Base-by-base conservation (phyloP, 306 rosid genomes). In the Fragaria vesca region DNA sequence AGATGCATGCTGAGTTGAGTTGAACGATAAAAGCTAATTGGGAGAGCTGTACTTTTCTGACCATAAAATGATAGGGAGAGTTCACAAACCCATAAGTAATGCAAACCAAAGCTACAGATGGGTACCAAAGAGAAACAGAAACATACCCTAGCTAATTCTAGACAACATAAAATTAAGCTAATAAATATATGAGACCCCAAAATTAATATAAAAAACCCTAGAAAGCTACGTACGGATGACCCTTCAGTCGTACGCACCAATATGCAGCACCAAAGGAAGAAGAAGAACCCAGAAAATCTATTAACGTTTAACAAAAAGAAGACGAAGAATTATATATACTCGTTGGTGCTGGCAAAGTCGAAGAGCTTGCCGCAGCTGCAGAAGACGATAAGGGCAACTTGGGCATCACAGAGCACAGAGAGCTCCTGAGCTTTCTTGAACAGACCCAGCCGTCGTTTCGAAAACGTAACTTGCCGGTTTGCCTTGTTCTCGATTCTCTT, bases 401-500 rank as follows among this genome's bases (percentile, higher is more conserved):
- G 93, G 77, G 91, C 95, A 78, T 93, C 98, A 15, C 98, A 93
- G 1, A 87, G 84, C 71, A 93, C 93, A 48, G 93, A 88, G 13
- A 93, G 93, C 87, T 93, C 98, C 32, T 75, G 84, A 1, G 97
- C 96, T 80, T 93, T 93, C 96, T 93, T 93, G 58, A 90, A 76
- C 82, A 93, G 84, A 21, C 98, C 96, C 65, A 85, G 86, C 51
- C 96, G 86, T 0, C 98, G 65, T 86, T 93, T 91, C 69, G 98
- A 86, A 79, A 93, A 93, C 4, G 93, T 90, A 16, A 93, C 97
- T 83, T 91, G 97, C 13, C 97, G 78, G 71, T 91, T 93, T 58
- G 86, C 89, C 83, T 88, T 93, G 90, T 91, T 93, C 85, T 93
- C 93, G 81, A 93, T 93, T 79, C 93, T 93, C 86, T 90, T 97